phyloP scores from a whole-genome alignment of 176 grass and related monocot genomes.

The Avena atlantica region DNA sequence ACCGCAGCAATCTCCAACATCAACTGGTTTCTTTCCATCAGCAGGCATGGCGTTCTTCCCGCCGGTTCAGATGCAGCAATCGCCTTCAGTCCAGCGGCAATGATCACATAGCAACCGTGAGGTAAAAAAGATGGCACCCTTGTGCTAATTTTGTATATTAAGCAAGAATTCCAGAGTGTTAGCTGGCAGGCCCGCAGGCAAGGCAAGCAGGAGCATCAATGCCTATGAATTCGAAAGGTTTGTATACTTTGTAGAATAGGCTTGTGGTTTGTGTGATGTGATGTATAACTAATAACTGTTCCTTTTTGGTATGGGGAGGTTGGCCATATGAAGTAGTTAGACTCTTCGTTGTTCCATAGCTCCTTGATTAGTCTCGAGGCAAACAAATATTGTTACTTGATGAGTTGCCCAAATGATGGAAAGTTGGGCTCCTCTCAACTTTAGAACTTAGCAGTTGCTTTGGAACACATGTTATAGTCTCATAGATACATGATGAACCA shows the following conservation, averaged over 20 bases:
- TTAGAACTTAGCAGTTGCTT: conserved; percentile 2
- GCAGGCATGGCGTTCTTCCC: conserved; percentile 70
- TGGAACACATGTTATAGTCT: conserved; percentile 37
- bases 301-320: conserved; percentile 39
- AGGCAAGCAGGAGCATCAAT: conserved; percentile 42
- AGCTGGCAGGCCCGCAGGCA: conserved; percentile 22
- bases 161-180: conserved; percentile 38
- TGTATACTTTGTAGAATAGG: conserved; percentile 62
- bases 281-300: conserved; percentile 48
- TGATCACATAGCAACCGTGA: conserved; percentile 36
- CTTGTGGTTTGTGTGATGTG: conserved; percentile 41
- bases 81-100: conserved; percentile 74
- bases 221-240: conserved; percentile 34
- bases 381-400: conserved; percentile 19
- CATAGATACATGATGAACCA: conserved; percentile 30
- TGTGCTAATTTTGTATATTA: conserved; percentile 73
- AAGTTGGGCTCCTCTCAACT: conserved; percentile 6
- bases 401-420: conserved; percentile 5
- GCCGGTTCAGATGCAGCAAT: conserved; percentile 67
- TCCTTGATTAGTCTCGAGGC: conserved; percentile 39
- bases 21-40: conserved; percentile 72
- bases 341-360: conserved; percentile 1
- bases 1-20: conserved; percentile 53
- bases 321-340: conserved; percentile 46
- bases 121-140: conserved; percentile 37